Percentiles rank a stretch among this genome's conserved stretches.
Conservation (phyloP, 345 rosid species). For the Schrenkiella parvula region DNA sequence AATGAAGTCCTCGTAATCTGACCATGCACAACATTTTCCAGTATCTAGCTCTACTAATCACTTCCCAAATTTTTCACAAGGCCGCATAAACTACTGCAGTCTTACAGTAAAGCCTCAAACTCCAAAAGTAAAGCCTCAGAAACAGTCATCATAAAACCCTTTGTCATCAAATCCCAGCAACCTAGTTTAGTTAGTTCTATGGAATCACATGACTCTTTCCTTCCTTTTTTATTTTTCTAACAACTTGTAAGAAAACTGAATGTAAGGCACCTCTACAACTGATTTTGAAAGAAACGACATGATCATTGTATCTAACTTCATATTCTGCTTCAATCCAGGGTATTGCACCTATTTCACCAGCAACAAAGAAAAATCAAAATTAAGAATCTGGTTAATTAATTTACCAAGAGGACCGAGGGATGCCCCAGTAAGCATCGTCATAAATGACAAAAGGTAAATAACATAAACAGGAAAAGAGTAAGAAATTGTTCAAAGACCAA, state of each 20-base stretch:
- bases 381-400: neutral
- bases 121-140: neutral
- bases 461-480: neutral
- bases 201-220: neutral
- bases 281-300: constrained; percentile 77
- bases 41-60: neutral
- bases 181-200: neutral
- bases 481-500: neutral
- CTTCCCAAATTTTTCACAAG: neutral
- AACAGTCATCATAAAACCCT: neutral
- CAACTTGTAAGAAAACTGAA: constrained; percentile 2
- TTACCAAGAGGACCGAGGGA: neutral
- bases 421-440: neutral
- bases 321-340: constrained; percentile 69
- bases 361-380: neutral
- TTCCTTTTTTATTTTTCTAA: neutral
- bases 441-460: neutral
- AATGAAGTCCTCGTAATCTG: neutral
- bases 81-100: neutral
- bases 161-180: neutral
- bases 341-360: constrained; percentile 63
- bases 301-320: constrained; percentile 66
- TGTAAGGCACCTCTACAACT: constrained; percentile 47
- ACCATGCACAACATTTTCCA: neutral
- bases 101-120: neutral